A percentile compares a stretch with the other conserved stretches of the same genome.
phyloP scores from a whole-genome alignment of 176 grass and related monocot species.

The Phoenix dactylifera region DNA sequence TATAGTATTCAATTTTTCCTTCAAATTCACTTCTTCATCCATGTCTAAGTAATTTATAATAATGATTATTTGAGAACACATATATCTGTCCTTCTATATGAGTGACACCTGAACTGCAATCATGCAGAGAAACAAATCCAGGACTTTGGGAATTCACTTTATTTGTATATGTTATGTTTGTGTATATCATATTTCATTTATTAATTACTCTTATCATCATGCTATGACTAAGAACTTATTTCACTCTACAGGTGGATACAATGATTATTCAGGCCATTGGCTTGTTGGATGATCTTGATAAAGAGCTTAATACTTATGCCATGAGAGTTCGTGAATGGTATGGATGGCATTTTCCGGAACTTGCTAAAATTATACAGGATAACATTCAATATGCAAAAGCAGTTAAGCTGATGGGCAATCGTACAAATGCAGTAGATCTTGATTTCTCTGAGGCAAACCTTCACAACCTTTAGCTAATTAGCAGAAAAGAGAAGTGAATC shows the following conservation, averaged over 20 bases:
- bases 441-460: constrained; percentile 77
- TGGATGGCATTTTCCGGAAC: constrained; percentile 95
- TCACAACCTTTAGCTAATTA: neutral
- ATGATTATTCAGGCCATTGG: constrained; percentile 99
- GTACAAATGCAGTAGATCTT: constrained; percentile 50
- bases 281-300: constrained; percentile 91
- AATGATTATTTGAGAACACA: too few relatives aligned
- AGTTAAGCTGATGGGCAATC: constrained; percentile 73
- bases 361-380: constrained; percentile 76
- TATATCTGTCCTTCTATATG: too few relatives aligned
- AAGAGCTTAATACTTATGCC: constrained; percentile 85
- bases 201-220: too few relatives aligned
- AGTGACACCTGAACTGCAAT: too few relatives aligned
- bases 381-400: constrained; percentile 85
- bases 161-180: too few relatives aligned
- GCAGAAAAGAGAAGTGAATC: neutral
- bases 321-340: constrained; percentile 99
- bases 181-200: too few relatives aligned
- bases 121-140: too few relatives aligned
- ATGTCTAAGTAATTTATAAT: too few relatives aligned
- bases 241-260: constrained; percentile 64
- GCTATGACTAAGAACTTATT: neutral
- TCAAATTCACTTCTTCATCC: too few relatives aligned
- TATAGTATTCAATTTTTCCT: too few relatives aligned
- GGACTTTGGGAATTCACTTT: too few relatives aligned